These are phyloP conservation scores for Castanea mollissima DNA, from an alignment of 306 rosid species.

Conservation along the genomic window DNA sequence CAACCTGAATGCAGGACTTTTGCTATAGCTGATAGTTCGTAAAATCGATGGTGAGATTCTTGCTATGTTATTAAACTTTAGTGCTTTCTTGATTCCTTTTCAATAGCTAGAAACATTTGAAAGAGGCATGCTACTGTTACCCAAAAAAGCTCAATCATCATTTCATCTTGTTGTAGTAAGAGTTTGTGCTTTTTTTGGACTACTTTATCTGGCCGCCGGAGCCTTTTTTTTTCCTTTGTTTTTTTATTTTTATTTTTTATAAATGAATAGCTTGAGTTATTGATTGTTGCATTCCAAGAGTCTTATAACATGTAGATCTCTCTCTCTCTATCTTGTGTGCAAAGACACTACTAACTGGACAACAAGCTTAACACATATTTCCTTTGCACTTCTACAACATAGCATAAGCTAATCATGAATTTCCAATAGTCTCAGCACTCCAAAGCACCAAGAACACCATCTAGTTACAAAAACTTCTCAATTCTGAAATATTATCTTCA, in stretches of 20 bases:
- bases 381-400: background rate
- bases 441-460: background rate
- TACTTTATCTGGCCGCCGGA: background rate
- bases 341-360: background rate
- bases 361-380: background rate
- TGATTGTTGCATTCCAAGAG: background rate
- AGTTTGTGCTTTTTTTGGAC: background rate
- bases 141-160: too few relatives aligned
- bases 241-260: too few relatives aligned
- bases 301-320: background rate
- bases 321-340: background rate
- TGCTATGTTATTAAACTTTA: background rate
- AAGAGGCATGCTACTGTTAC: background rate
- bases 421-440: background rate
- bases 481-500: too few relatives aligned
- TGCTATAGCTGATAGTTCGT: background rate
- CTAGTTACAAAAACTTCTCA: too few relatives aligned
- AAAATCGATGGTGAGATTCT: background rate
- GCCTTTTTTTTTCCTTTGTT: too few relatives aligned
- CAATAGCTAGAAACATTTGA: background rate
- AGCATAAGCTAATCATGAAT: background rate
- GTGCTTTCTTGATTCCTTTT: background rate
- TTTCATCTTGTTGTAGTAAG: background rate
- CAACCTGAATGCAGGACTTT: background rate
- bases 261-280: background rate